Conservation (phyloP, 106 monocot genomes). For the Acorus calamus region DNA sequence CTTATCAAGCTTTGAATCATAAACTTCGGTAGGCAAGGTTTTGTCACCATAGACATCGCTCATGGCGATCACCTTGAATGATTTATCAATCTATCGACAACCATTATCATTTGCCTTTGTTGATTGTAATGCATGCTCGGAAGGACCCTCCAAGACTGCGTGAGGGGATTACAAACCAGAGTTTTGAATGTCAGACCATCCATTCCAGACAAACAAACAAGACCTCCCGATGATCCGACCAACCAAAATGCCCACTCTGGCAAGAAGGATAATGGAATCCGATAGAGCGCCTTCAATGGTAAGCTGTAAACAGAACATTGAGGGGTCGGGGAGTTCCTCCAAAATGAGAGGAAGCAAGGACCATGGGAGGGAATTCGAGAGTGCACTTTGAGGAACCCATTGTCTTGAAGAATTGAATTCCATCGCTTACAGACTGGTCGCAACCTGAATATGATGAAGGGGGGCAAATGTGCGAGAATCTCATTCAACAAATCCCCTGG, state of each 20-base stretch:
- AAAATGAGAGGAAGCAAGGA: conserved; percentile 71
- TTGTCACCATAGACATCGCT: conserved; percentile 72
- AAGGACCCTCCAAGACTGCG: conserved; percentile 42
- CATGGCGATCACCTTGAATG: conserved; percentile 67
- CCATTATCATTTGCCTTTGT: conserved; percentile 69
- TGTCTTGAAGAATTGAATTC: conserved; percentile 60
- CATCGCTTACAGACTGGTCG: conserved; percentile 55
- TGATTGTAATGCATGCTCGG: conserved; percentile 83
- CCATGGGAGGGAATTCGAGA: conserved; percentile 56
- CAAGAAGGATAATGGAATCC: conserved; percentile 57
- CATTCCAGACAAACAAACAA: conserved; percentile 76
- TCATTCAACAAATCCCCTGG: conserved; percentile 64
- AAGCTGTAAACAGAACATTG: conserved; percentile 73
- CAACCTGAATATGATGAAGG: conserved; percentile 59
- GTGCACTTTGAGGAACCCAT: conserved; percentile 50
- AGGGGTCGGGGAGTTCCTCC: conserved; percentile 43
- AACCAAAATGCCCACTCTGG: conserved; percentile 73
- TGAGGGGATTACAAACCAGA: conserved; percentile 70
- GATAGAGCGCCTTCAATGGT: conserved; percentile 60
- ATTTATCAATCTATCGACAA: conserved; percentile 37
- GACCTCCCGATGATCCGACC: conserved; percentile 73
- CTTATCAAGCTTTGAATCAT: conserved; percentile 47
- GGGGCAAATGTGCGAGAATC: conserved; percentile 64
- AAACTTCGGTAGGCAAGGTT: conserved; percentile 64
- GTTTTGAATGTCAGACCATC: conserved; percentile 56